A percentile compares a stretch with the other conserved stretches of the same genome.
These are phyloP conservation scores for Boletus mariae DNA, from an alignment of 1,284 basidiomycete species.

Conservation along the genomic window DNA sequence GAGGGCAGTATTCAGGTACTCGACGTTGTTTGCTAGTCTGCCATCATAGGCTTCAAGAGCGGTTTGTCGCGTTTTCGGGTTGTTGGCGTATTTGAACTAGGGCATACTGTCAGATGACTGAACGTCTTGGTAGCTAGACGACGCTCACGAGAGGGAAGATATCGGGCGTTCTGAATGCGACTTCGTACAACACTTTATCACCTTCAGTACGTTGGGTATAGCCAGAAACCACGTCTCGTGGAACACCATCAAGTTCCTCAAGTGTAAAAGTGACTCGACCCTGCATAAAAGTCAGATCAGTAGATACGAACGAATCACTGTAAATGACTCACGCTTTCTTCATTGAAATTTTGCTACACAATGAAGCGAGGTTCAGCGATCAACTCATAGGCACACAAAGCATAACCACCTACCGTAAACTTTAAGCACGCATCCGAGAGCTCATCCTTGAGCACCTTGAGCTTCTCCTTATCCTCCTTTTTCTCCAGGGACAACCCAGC, in stretches of 20 bases:
- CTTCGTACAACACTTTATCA: slow-evolving; percentile 56
- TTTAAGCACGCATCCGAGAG: slow-evolving; percentile 69
- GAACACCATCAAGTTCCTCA: slow-evolving; percentile 76
- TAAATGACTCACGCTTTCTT: slow-evolving; percentile 60
- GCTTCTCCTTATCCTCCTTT: slow-evolving; percentile 49
- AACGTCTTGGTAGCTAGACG: neutral
- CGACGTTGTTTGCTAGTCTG: slow-evolving; percentile 65
- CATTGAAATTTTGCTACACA: slow-evolving; percentile 77
- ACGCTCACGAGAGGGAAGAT: slow-evolving; percentile 68
- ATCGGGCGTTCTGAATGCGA: slow-evolving; percentile 57
- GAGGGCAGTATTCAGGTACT: slow-evolving; percentile 61
- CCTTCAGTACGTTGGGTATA: slow-evolving; percentile 59
- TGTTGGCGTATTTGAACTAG: slow-evolving; percentile 75
- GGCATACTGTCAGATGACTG: neutral
- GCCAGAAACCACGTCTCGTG: slow-evolving; percentile 71
- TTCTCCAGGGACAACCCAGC: slow-evolving; percentile 70
- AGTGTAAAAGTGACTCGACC: slow-evolving; percentile 59
- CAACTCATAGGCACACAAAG: neutral
- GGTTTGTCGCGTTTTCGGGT: slow-evolving; percentile 60
- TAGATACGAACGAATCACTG: neutral
- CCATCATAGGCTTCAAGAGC: slow-evolving; percentile 67
- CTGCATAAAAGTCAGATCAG: slow-evolving; percentile 34
- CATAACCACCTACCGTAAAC: slow-evolving; percentile 53
- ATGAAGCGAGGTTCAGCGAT: neutral
- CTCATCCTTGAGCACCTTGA: slow-evolving; percentile 63